Base-by-base conservation (phyloP, 768 basidiomycete species). In the Heimioporus sp. region DNA sequence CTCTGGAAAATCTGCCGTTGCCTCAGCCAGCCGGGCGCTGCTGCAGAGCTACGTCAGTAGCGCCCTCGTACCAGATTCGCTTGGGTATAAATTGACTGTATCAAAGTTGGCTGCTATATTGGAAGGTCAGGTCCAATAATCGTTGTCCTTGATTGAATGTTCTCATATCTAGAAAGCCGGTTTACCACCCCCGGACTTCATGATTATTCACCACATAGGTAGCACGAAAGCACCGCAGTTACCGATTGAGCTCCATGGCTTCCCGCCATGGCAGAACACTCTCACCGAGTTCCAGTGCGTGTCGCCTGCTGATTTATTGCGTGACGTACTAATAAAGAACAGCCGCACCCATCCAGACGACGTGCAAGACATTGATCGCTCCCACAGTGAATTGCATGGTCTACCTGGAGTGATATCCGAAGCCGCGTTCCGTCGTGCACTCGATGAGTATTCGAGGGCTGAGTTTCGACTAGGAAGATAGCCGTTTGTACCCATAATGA, bases 221-320 rank as follows among this genome's bases (percentile, higher is more conserved):
- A 69, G 73, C 3, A 64, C 70, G 12, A 67, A 60, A 43, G 66
- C 65, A 35, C 66, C 70, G 35, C 64, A 62, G 36, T 61, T 72
- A 20, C 81, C 86, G 1, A 67, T 85, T 46, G 87, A 91, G 64
- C 72, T 91, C 19, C 72, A 86, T 57, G 86, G 85, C 5, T 91
- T 86, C 60, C 90, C 90, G 16, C 90, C 90, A 15, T 92, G 90
- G 90, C 90, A 92, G 59, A 80, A 84, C n/a, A 75, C 85, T 49
- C 70, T 92, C 38, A 88, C 87, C 41, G 90, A 92, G 66, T 83
- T 92, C 54, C 78, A 83, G 90, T 91, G 63, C 69, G 86, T 70
- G 11, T 42, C 20, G 8, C 10, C 8, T 3, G 10, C 34, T 13
- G 3, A 46, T 44, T 36, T 10, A 6, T 49, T 43, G 15, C 7